These are phyloP conservation scores for Saccharomycopsis fibuligera DNA, from an alignment of 805 yeast species.

Conservation along the genomic window DNA sequence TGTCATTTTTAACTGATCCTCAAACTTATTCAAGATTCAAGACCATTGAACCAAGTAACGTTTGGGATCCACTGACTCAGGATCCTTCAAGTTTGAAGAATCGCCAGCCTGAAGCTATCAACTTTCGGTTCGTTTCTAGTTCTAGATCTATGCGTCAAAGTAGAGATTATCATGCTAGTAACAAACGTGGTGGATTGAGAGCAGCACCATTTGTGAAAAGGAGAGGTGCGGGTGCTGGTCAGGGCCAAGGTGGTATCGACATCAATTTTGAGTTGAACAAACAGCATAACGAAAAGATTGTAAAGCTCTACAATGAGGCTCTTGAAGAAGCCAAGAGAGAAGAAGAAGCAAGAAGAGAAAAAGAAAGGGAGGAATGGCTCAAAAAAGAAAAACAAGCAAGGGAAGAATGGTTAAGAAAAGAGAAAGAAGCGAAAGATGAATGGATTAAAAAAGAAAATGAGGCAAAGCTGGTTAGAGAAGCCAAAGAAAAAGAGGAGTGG, in stretches of 20 bases:
- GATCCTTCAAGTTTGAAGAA: slow-evolving; percentile 7
- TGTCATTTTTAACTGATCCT: slow-evolving; percentile 14
- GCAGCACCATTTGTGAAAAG: no score
- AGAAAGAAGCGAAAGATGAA: slow-evolving; percentile 2
- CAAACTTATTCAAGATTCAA: slow-evolving; percentile 11
- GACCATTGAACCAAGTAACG: slow-evolving; percentile 2
- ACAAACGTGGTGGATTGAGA: no score
- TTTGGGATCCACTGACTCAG: slow-evolving; percentile 10
- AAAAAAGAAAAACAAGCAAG: slow-evolving; percentile 3
- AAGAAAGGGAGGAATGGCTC: slow-evolving; percentile 4
- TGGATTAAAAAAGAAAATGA: neutral
- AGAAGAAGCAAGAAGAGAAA: neutral
- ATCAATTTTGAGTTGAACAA: slow-evolving; percentile 4
- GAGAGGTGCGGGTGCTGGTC: neutral
- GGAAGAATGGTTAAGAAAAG: slow-evolving; percentile 7
- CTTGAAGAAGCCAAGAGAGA: neutral
- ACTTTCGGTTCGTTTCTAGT: no score
- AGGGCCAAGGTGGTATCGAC: neutral
- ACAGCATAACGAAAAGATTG: slow-evolving; percentile 9
- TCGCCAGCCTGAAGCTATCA: slow-evolving; percentile 1
- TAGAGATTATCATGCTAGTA: no score
- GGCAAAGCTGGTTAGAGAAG: neutral
- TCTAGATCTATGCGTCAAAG: no score
- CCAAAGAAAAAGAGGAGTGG: slow-evolving; percentile 7
- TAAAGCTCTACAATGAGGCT: neutral